These are phyloP conservation scores for Thuja plicata DNA, from an alignment of 83 land plant genomes.

Conservation along the genomic window DNA sequence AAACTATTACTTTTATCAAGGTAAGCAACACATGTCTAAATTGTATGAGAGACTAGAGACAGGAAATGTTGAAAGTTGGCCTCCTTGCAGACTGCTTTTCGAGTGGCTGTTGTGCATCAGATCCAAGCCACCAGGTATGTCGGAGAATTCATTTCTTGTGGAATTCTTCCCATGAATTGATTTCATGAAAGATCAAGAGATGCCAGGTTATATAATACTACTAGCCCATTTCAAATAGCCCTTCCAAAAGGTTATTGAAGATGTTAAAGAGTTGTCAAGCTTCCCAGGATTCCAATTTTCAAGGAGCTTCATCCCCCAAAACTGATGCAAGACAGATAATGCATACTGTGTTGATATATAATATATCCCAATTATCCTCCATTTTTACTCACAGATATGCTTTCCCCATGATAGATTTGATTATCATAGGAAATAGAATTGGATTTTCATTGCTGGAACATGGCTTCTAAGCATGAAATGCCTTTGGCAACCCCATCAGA, in stretches of 20 bases:
- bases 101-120: constrained; percentile 24
- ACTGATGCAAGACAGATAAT: constrained; percentile 22
- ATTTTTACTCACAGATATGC: not conserved
- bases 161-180: constrained; percentile 15
- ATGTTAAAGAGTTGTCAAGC: constrained; percentile 24
- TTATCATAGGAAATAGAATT: not conserved
- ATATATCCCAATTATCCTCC: not conserved
- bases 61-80: constrained; percentile 23
- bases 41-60: constrained; percentile 22
- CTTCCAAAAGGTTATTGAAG: constrained; percentile 24
- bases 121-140: constrained; percentile 19
- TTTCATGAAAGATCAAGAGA: constrained; percentile 23
- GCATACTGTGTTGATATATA: constrained; percentile 8
- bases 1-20: constrained; percentile 3
- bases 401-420: not conserved
- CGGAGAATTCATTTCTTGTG: constrained; percentile 10
- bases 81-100: constrained; percentile 17
- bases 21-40: constrained; percentile 20
- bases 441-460: constrained; percentile 2
- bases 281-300: constrained; percentile 10
- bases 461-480: constrained; percentile 15
- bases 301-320: constrained; percentile 23
- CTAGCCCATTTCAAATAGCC: constrained; percentile 17
- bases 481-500: constrained; percentile 34
- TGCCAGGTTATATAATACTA: constrained; percentile 16